These are phyloP conservation scores for Lactarius hatsudake DNA, from an alignment of 768 basidiomycete species.

Conservation along the genomic window DNA sequence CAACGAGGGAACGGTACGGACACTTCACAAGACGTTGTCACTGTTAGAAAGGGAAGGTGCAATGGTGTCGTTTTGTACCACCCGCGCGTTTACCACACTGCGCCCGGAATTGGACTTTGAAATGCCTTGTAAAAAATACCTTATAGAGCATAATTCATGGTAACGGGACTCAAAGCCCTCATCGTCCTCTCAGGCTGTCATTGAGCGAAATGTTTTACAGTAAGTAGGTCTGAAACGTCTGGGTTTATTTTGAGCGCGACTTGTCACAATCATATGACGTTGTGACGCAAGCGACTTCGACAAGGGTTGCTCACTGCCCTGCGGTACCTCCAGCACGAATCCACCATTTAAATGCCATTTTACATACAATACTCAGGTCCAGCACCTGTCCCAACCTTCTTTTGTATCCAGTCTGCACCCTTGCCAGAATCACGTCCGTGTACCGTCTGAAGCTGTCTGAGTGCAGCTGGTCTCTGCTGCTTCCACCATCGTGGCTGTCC, in stretches of 20 bases:
- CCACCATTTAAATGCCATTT: constrained; percentile 85
- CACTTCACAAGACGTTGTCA: too few species aligned
- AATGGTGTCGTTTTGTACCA: too few species aligned
- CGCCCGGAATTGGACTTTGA: too few species aligned
- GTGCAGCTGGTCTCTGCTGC: background rate
- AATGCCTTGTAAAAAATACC: too few species aligned
- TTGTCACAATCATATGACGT: background rate
- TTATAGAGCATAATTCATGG: too few species aligned
- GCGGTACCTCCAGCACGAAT: background rate
- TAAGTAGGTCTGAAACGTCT: too few species aligned
- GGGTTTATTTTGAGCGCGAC: too few species aligned
- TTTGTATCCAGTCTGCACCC: constrained; percentile 48
- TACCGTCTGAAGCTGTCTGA: background rate
- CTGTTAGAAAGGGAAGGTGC: too few species aligned
- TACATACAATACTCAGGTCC: constrained; percentile 55
- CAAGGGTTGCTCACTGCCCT: background rate
- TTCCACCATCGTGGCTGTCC: background rate
- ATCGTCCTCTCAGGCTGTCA: too few species aligned
- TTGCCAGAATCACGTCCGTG: background rate
- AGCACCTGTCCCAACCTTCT: constrained; percentile 45
- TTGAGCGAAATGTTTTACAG: too few species aligned
- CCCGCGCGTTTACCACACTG: too few species aligned
- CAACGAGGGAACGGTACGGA: too few species aligned
- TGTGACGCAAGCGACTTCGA: background rate
- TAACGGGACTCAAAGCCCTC: background rate